Evolutionary conservation across 78 protist species (phyloP).

Genomic region (Protostelium mycophagum): DNA sequence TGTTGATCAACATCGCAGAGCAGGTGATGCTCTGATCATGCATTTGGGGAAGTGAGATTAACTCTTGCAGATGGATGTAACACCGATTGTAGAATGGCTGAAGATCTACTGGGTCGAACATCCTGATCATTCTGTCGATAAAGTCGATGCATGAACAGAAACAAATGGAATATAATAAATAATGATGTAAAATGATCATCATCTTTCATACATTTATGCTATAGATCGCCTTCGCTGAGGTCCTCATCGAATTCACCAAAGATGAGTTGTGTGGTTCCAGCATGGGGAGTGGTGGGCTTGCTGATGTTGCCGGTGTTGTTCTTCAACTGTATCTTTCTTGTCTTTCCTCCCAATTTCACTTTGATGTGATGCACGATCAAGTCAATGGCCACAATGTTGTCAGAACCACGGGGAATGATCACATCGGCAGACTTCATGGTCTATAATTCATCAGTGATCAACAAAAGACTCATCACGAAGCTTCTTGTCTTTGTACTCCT

Average conservation of each 20-base stretch:
- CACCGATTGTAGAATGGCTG: neutral
- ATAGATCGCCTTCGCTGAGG: too few species aligned
- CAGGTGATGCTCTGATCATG: too few species aligned
- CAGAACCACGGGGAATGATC: constrained; percentile 72
- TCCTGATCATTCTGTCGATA: too few species aligned
- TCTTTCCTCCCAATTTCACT: constrained; percentile 9
- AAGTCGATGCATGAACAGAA: too few species aligned
- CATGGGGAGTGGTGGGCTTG: neutral
- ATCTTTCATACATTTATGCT: too few species aligned
- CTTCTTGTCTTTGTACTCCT: too few species aligned
- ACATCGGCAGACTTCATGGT: constrained; percentile 75
- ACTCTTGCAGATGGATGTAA: neutral
- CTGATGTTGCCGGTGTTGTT: neutral
- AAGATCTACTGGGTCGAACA: neutral
- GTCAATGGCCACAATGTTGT: constrained; percentile 57
- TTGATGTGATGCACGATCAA: constrained; percentile 50
- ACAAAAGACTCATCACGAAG: neutral
- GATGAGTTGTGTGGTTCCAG: neutral
- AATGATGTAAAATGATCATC: too few species aligned
- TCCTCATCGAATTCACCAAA: neutral
- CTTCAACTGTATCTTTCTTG: neutral
- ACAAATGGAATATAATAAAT: too few species aligned
- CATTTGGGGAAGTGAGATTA: too few species aligned
- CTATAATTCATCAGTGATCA: constrained; percentile 5
- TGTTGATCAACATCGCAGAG: too few species aligned